Evolutionary conservation across 108 stramenopile genomes (phyloP).

Genomic region (Skeletonema marinoi): DNA sequence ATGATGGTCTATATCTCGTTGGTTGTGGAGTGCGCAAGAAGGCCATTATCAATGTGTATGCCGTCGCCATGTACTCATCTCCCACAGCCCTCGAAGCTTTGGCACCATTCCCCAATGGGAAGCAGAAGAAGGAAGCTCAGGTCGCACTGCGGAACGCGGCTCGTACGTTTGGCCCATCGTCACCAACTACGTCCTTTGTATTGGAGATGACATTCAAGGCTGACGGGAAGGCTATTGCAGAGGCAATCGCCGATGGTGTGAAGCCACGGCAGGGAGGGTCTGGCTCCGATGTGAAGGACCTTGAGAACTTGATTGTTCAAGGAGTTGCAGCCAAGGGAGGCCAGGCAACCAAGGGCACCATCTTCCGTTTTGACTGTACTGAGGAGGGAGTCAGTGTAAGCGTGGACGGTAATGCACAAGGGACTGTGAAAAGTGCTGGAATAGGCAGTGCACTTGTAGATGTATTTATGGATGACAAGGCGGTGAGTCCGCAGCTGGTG

Average conservation of each 20-base stretch:
- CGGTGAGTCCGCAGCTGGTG: conserved; percentile 33
- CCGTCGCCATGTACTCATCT: conserved; percentile 36
- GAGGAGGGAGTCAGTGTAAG: conserved; percentile 27
- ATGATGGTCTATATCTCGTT: conserved; percentile 17
- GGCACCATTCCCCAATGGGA: conserved; percentile 4
- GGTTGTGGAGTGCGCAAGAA: conserved; percentile 38
- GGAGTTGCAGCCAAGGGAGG: conserved; percentile 27
- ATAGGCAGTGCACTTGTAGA: conserved; percentile 33
- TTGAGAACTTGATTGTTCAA: conserved; percentile 30
- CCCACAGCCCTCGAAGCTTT: conserved; percentile 12
- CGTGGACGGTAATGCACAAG: conserved; percentile 32
- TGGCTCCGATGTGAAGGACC: conserved; percentile 8
- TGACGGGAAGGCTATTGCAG: conserved; percentile 28
- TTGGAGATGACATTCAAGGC: conserved; percentile 37
- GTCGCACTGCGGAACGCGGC: conserved; percentile 22
- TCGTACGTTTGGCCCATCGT: conserved; percentile 16
- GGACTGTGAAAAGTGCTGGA: conserved; percentile 9
- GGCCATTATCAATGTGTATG: conserved; percentile 32
- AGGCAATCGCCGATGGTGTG: conserved; percentile 31
- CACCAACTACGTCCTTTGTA: conserved; percentile 28
- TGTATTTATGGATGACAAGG: conserved; percentile 44
- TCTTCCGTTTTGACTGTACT: conserved; percentile 19
- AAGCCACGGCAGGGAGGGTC: conserved; percentile 27
- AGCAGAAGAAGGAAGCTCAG: conserved; percentile 30
- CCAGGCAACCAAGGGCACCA: conserved; percentile 35